These are phyloP conservation scores for Bathelium albidoporum DNA, from an alignment of 495 filamentous ascomycete genomes.

Conservation along the genomic window DNA sequence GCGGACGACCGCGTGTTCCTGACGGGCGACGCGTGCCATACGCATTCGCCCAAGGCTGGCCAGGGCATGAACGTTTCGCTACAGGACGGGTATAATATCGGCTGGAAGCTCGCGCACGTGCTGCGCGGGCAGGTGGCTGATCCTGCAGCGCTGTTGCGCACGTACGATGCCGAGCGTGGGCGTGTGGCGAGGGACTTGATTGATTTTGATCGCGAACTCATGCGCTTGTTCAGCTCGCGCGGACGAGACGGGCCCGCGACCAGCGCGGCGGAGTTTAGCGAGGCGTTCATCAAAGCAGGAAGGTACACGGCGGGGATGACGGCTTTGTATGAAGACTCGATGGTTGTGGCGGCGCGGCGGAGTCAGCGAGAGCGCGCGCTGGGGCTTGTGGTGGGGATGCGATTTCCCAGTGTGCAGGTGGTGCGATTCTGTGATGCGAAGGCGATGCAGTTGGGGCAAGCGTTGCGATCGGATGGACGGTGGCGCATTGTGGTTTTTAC, in stretches of 20 bases:
- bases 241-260: background rate
- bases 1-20: constrained; percentile 40
- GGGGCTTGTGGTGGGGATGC: background rate
- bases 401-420: constrained; percentile 45
- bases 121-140: constrained; percentile 51
- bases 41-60: constrained; percentile 72
- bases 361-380: constrained; percentile 1
- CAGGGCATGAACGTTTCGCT: constrained; percentile 83
- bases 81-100: constrained; percentile 71
- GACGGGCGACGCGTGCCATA: constrained; percentile 78
- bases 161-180: constrained; percentile 62
- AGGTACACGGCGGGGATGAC: constrained; percentile 6
- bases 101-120: constrained; percentile 72
- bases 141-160: constrained; percentile 43
- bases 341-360: background rate
- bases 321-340: constrained; percentile 8
- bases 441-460: constrained; percentile 43
- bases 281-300: constrained; percentile 1
- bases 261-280: background rate
- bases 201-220: constrained; percentile 36
- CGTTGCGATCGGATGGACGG: constrained; percentile 42
- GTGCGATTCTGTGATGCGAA: constrained; percentile 48
- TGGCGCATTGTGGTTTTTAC: constrained; percentile 55
- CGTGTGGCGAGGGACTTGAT: constrained; percentile 61
- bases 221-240: background rate